Percentiles rank a stretch among this genome's conserved stretches.
phyloP scores from a whole-genome alignment of 2,329 filamentous ascomycete genomes.

The Cytospora leucostoma region DNA sequence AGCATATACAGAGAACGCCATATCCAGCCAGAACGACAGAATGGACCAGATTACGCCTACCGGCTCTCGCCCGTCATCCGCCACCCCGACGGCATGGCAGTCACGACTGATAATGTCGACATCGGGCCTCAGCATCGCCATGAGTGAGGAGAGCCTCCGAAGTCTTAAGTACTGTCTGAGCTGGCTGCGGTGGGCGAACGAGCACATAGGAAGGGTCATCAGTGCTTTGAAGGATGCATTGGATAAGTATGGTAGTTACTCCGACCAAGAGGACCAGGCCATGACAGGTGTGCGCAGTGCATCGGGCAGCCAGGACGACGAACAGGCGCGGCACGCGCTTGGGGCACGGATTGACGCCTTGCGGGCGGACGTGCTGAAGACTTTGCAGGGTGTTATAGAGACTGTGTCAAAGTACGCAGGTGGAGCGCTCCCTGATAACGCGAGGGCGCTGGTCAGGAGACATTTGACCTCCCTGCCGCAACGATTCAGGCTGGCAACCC shows the following conservation, averaged over 20 bases:
- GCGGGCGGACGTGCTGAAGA: conserved; percentile 72
- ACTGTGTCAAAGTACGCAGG: conserved; percentile 88
- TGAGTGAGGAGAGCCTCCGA: conserved; percentile 83
- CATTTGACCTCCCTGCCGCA: conserved; percentile 84
- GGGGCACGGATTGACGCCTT: conserved; percentile 67
- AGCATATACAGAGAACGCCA: conserved; percentile 64
- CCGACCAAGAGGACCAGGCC: conserved; percentile 34
- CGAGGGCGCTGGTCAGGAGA: conserved; percentile 75
- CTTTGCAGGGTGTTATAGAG: conserved; percentile 77
- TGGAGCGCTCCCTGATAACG: conserved; percentile 88
- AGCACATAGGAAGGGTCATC: conserved; percentile 75
- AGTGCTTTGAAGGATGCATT: conserved; percentile 72
- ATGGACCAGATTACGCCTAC: conserved; percentile 34
- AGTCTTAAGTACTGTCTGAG: conserved; percentile 83
- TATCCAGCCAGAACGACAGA: conserved; percentile 23
- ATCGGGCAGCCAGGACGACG: conserved; percentile 31
- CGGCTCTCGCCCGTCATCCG: conserved; percentile 34
- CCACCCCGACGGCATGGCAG: conserved; percentile 61
- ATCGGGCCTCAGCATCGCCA: conserved; percentile 84
- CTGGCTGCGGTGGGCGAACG: conserved; percentile 80
- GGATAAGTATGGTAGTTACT: conserved; percentile 71
- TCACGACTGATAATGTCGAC: conserved; percentile 86
- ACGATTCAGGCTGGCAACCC: conserved; percentile 73
- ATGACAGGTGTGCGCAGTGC: conserved; percentile 29
- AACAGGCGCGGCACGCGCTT: conserved; percentile 46